Percentiles rank a stretch among this genome's conserved stretches.
These are phyloP conservation scores for Gossypium thurberi DNA, from an alignment of 345 rosid genomes.

Conservation along the genomic window DNA sequence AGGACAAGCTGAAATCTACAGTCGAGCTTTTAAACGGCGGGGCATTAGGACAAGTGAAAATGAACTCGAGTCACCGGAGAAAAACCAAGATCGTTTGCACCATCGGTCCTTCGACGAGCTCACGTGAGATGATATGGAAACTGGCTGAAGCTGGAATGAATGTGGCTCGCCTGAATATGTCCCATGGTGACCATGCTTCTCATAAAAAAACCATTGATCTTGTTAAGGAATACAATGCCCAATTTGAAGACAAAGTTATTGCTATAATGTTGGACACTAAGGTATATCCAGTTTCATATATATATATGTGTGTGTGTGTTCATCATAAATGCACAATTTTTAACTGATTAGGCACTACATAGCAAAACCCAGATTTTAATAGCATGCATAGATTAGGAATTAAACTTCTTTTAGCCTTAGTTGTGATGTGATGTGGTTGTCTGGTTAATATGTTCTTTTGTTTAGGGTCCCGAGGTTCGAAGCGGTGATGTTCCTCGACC, in stretches of 20 bases:
- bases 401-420: background rate
- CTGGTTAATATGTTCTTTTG: background rate
- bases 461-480: slow-evolving; percentile 97
- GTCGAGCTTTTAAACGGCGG: slow-evolving; percentile 26
- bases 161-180: slow-evolving; percentile 93
- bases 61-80: slow-evolving; percentile 35
- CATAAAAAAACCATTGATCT: slow-evolving; percentile 82
- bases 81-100: slow-evolving; percentile 95
- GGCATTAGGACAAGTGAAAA: slow-evolving; percentile 26
- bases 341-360: background rate
- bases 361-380: background rate
- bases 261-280: slow-evolving; percentile 94
- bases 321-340: background rate
- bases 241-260: slow-evolving; percentile 64
- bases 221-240: slow-evolving; percentile 87
- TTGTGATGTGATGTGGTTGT: background rate
- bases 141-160: slow-evolving; percentile 91
- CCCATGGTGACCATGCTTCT: slow-evolving; percentile 92
- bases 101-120: slow-evolving; percentile 92
- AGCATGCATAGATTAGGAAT: background rate
- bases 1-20: slow-evolving; percentile 31
- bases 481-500: slow-evolving; percentile 96
- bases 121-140: slow-evolving; percentile 95
- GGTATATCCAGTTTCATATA: slow-evolving; percentile 31
- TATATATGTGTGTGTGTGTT: background rate